phyloP scores from a whole-genome alignment of 192 early-diverging fungal species.

The Phycomyces nitens region DNA sequence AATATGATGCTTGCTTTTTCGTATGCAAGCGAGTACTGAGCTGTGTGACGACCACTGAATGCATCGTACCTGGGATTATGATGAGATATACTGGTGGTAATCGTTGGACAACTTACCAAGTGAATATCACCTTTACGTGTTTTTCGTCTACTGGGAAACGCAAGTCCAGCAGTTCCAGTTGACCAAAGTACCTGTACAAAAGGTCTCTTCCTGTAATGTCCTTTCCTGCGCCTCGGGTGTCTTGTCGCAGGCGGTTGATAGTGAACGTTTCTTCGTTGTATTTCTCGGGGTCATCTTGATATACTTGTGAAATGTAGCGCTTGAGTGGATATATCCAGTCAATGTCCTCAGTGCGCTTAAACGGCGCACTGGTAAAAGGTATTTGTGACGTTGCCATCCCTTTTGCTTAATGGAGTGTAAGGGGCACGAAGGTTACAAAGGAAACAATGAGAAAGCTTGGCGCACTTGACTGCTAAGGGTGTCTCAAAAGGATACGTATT shows the following conservation, averaged over 20 bases:
- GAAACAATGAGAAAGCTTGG: not conserved
- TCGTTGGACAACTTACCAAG: constrained; percentile 62
- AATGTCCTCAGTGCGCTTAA: constrained; percentile 87
- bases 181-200: constrained; percentile 94
- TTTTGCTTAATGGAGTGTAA: not conserved
- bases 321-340: constrained; percentile 87
- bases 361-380: constrained; percentile 62
- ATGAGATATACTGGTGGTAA: not conserved
- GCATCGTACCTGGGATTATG: constrained; percentile 62
- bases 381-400: constrained; percentile 42
- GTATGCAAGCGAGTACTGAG: constrained; percentile 93
- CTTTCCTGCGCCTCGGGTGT: constrained; percentile 92
- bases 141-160: constrained; percentile 93
- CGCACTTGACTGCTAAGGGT: no score
- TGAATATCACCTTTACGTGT: constrained; percentile 83
- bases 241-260: constrained; percentile 90
- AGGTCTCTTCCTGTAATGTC: constrained; percentile 92
- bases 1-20: constrained; percentile 96
- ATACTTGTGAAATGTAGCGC: constrained; percentile 75
- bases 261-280: constrained; percentile 79
- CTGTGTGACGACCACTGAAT: constrained; percentile 71
- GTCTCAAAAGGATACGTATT: no score
- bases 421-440: not conserved
- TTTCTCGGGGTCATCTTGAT: constrained; percentile 93
- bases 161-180: constrained; percentile 90